phyloP scores from a whole-genome alignment of 208 protist genomes.

The Leishmania lainsoni region DNA sequence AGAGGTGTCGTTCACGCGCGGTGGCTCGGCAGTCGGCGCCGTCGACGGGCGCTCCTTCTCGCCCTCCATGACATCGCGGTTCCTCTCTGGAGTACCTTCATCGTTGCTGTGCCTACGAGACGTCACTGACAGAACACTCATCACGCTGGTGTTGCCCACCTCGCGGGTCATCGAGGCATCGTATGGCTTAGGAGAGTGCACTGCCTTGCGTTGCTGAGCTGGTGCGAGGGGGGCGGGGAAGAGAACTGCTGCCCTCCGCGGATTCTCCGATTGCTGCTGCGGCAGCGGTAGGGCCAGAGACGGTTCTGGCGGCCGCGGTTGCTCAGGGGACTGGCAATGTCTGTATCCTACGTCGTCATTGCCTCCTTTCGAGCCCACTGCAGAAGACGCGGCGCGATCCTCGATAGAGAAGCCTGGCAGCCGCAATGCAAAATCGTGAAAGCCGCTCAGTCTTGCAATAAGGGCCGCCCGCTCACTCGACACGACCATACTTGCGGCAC shows the following conservation, averaged over 20 bases:
- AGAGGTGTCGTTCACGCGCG: not conserved
- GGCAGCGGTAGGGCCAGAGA: not conserved
- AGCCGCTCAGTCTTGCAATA: conserved; percentile 8
- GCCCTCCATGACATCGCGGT: not conserved
- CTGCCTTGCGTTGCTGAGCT: not conserved
- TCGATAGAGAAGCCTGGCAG: not conserved
- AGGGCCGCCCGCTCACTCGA: conserved; percentile 4
- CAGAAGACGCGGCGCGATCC: not conserved
- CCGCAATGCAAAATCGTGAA: conserved; percentile 20
- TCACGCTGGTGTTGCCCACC: not conserved
- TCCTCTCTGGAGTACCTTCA: not conserved
- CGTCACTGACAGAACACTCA: not conserved
- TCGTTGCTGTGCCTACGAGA: not conserved
- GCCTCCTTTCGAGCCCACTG: not conserved
- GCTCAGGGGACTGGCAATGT: not conserved
- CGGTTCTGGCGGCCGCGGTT: not conserved
- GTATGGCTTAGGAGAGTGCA: not conserved
- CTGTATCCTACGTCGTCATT: not conserved
- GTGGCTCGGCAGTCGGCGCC: not conserved
- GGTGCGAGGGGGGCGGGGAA: not conserved
- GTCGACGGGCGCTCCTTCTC: conserved; percentile 1
- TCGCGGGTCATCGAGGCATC: not conserved
- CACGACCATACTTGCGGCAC: not conserved
- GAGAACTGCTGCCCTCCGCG: not conserved
- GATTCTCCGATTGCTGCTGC: not conserved